Conservation (phyloP, 1,284 basidiomycete genomes). For the Malassezia equina region DNA sequence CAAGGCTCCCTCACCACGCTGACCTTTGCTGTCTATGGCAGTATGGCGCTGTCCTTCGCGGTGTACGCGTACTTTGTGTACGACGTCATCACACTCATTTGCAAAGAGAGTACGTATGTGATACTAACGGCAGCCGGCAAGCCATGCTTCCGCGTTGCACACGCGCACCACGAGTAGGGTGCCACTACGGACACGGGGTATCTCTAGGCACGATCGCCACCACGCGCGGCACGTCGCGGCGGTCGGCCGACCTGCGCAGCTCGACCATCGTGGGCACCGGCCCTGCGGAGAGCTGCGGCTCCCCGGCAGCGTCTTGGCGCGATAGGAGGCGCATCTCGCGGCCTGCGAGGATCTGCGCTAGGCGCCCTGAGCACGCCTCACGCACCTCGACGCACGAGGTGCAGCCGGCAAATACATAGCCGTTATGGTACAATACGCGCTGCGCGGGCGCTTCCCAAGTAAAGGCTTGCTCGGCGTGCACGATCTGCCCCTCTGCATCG, state of each 20-base stretch:
- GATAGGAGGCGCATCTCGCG: constrained; percentile 57
- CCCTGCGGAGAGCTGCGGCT: constrained; percentile 55
- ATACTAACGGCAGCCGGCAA: constrained; percentile 6
- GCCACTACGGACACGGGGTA: neutral
- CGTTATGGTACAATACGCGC: constrained; percentile 69
- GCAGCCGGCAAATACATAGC: constrained; percentile 82
- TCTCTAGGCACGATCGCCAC: neutral
- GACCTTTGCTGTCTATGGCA: constrained; percentile 61
- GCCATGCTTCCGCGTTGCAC: constrained; percentile 11
- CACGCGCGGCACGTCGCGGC: constrained; percentile 1
- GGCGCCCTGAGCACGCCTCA: constrained; percentile 69
- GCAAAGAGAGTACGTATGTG: constrained; percentile 19
- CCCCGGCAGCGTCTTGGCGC: constrained; percentile 9
- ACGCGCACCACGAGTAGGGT: neutral
- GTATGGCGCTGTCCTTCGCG: constrained; percentile 59
- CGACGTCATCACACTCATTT: constrained; percentile 41
- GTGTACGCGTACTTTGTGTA: constrained; percentile 63
- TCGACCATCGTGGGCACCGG: neutral
- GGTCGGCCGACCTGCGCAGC: neutral
- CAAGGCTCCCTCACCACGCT: constrained; percentile 58
- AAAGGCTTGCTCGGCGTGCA: constrained; percentile 60
- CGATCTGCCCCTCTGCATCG: constrained; percentile 32
- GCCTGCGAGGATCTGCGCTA: constrained; percentile 78
- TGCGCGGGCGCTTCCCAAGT: constrained; percentile 77
- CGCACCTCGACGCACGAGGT: constrained; percentile 84